Conservation (phyloP, 2,329 filamentous ascomycete genomes). For the Penicillium janthinellum region DNA sequence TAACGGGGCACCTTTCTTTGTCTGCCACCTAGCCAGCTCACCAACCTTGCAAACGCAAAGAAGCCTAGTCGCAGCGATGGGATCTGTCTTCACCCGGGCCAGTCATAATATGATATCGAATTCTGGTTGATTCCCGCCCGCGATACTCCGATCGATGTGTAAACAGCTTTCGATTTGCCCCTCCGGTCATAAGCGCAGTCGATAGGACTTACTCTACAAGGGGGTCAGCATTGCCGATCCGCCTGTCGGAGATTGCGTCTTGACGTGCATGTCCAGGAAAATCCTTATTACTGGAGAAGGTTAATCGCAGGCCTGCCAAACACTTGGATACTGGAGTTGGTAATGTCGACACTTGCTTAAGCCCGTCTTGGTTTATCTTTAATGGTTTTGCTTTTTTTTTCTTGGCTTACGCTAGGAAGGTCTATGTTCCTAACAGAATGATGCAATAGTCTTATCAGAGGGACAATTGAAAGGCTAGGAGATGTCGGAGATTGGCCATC, state of each 20-base stretch:
- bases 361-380: background rate
- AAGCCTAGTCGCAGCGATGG: background rate
- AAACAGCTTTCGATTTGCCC: background rate
- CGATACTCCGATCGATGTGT: background rate
- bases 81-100: slow-evolving; percentile 14
- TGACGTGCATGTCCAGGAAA: background rate
- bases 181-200: background rate
- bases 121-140: background rate
- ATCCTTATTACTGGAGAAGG: background rate
- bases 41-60: background rate
- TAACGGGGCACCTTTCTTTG: slow-evolving; percentile 3
- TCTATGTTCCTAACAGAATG: background rate
- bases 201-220: background rate
- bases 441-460: background rate
- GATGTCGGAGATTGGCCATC: background rate
- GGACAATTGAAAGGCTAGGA: background rate
- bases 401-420: background rate
- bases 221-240: slow-evolving; percentile 3
- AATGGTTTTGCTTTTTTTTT: background rate
- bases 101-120: slow-evolving; percentile 2
- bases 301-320: background rate
- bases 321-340: background rate
- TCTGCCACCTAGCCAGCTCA: background rate
- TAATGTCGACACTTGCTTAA: background rate
- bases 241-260: slow-evolving; percentile 5